Evolutionary conservation across 179 eudicot species (phyloP), one percentile per base, ranked within the genome.

Genomic region (Drosera spatulata): DNA sequence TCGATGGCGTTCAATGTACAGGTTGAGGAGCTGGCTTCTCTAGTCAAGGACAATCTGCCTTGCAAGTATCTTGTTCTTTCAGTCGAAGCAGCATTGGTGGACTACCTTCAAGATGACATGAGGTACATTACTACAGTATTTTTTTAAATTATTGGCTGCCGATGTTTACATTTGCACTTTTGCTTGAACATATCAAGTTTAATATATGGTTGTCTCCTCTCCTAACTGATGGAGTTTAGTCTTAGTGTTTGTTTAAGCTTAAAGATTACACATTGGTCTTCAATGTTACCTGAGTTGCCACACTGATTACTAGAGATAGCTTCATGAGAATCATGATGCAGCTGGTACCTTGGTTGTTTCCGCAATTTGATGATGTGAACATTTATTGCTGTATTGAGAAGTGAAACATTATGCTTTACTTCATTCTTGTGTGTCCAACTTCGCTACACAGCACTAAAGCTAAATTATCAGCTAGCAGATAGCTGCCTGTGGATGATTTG

Each of bases 21-120:
- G 98, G 95, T 86, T 71, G 95, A 91, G 77, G 98, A 91, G 71
- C 77, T 91, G 73, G 98, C 96, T 66, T 91, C 72, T 69, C 95
- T 91, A 14, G 62, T 91, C 13, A 88, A 84, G 62, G 95, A 88
- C 66, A 93, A 93, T 68, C 80, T 77, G 54, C 79, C 82, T 8
- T 80, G 90, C 88, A 88, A 79, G 73, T 81, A 93, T 73, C 96
- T 93, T 66, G 77, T 93, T 54, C 84, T 93, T 53, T 78, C 91
- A 3, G 73, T 79, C 75, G 99, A 93, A 73, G 93, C 82, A 22
- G 81, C 85, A 60, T 76, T 93, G 50, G 73, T 93, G 12, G 77
- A 79, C 61, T 88, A 82, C 70, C 91, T 93, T 69, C 78, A 80
- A 63, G 77, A 79, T 55, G 81, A 81, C 67, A 59, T 83, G 33